Base-by-base conservation (phyloP, 139 green algal genomes). In the Yamagishiella unicocca region DNA sequence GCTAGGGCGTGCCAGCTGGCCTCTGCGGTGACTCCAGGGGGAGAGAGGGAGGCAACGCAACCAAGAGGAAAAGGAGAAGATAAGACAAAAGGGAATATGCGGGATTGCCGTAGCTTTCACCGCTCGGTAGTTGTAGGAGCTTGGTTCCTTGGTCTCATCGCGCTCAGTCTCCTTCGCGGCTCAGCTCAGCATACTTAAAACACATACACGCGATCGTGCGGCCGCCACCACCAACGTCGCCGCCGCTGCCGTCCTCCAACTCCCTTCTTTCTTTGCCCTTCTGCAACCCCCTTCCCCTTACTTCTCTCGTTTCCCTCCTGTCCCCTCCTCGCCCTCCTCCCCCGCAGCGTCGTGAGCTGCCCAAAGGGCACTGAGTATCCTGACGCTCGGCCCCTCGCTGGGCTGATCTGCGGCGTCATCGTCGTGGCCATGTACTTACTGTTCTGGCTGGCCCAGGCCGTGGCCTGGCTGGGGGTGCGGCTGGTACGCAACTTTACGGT, bases 391-490 rank as follows among this genome's bases (percentile, higher is more conserved):
- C 70, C 70, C 1, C 40, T 78, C 40, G 70, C 70, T 2, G 68
- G 68, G 1, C 68, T 76, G 37, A 76, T 76, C 68, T 76, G 46
- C 68, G 68, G 10, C 37, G 5, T 76, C 19, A 76, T 76, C 68
- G 19, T 76, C 12, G 37, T 76, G 2, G 37, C 25, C 35, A 76
- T 50, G 35, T 76, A 76, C 68, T 21, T 76, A 37, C 37, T 46
- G 19, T 53, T 33, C 19, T 76, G 68, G 68, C 9, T 76, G 68
- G 21, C 37, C 1, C 25, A 76, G 68, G n/a, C n/a, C n/a, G n/a
- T n/a, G n/a, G n/a, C n/a, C n/a, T n/a, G n/a, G n/a, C n/a, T n/a
- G n/a, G n/a, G n/a, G n/a, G n/a, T n/a, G n/a, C n/a, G n/a, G n/a
- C n/a, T n/a, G n/a, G n/a, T n/a, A n/a, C n/a, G n/a, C n/a, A n/a